Base-by-base conservation (phyloP, 768 basidiomycete species). In the Clathrus columnatus region DNA sequence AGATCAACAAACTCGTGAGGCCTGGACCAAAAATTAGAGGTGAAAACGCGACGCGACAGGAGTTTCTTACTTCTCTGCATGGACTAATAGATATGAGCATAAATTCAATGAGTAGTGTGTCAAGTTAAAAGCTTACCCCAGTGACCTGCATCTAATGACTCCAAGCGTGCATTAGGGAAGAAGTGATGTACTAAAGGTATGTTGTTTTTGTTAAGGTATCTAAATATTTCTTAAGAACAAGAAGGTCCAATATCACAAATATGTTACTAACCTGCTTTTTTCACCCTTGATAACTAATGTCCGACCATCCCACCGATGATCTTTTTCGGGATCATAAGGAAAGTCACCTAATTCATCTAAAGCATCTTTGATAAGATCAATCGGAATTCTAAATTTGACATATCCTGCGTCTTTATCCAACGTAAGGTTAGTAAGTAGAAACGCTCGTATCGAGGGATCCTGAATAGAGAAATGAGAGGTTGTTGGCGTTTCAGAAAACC, bases 361-460 rank as follows among this genome's bases (percentile, higher is more conserved):
- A 0, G 81, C 74, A 5, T 75, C 70, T 2, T 73, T 72, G 20
- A 95, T 70, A 50, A 85, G 80, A 11, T 79, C 72, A 10, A 94
- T 67, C 0, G 93, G 91, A 27, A 95, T 72, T 11, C 81, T 79
- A 68, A 94, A 94, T 54, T 73, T 75, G n/a, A 83, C 69, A 5
- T 71, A 67, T 54, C 63, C 56, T 57, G 48, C 56, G 63, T 67
- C 64, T 32, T 68, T 53, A 1, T 71, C 67, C 27, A 76, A 67
- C 18, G 78, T 65, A 20, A 92, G 73, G 69, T 96, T 96, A 11
- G 93, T 94, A 29, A 95, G 72, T 20, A 96, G 74, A 71, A 93
- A 96, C 48, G 89, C 83, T 24, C 89, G 83, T 26, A 88, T 76
- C 45, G 75, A 70, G 0, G 85, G 68, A 48, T 90, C 83, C 93